Base-by-base conservation (phyloP, 371 early-diverging fungal genomes). In the Mortierella sp. region DNA sequence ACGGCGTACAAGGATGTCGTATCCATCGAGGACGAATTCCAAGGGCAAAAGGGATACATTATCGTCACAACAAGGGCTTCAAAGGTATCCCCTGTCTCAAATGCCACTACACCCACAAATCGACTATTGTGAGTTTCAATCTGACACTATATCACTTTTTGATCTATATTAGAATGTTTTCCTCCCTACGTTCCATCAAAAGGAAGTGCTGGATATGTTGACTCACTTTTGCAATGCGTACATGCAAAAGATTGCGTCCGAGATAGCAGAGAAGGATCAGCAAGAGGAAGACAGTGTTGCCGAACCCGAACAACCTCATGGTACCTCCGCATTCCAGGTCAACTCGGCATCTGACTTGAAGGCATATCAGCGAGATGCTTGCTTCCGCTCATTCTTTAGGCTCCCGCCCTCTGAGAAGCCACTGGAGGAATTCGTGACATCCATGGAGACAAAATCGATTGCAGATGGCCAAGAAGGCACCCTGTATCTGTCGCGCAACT, bases 211-310 rank as follows among this genome's bases (percentile, higher is more conserved):
- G 9, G 74, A 73, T 25, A 67, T 73, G 57, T 48, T 73, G 13
- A 59, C 59, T 4, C 74, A 73, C 37, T 73, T 67, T 27, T 73
- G 67, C 22, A 73, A 73, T 37, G 63, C 74, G 10, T 53, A 73
- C 22, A 67, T 73, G 74, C 52, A 55, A 14, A 6, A 62, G 16
- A n/a, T 73, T 12, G 63, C 56, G 10, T 51, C 60, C 4, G 63
- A 60, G 19, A 49, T 66, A 39, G 19, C 58, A 3, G 50, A n/a
- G 0, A 37, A 46, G 16, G 37, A 28, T 3, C 40, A 62, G 13
- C 56, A 56, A 4, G 47, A 59, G 2, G 29, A 21, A 13, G 24
- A 51, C 17, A 40, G 19, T 17, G 24, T 34, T 10, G 34, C 34
- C 7, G 34, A 34, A 10, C 34, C 34, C 10, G 34, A 34, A 34